Conservation (phyloP, 2,329 filamentous ascomycete species). For the Colletotrichum agaves region DNA sequence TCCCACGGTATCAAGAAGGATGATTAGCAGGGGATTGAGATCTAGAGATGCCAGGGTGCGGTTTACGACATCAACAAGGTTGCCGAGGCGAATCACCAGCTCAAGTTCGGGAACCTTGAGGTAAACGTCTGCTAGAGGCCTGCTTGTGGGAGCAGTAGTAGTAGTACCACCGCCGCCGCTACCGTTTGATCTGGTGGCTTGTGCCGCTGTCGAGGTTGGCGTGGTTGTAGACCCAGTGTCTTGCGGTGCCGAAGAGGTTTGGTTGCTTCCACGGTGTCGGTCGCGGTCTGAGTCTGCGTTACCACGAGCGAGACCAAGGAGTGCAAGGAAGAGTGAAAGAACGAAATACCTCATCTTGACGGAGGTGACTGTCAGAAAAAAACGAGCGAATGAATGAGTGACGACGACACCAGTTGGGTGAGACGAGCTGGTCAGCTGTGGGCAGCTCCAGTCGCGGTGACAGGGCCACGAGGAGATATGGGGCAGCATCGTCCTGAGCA, state of each 20-base stretch:
- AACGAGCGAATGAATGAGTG: slow-evolving; percentile 27
- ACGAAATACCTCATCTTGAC: slow-evolving; percentile 31
- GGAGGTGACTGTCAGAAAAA: slow-evolving; percentile 36
- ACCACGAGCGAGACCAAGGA: slow-evolving; percentile 43
- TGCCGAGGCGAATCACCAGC: slow-evolving; percentile 67
- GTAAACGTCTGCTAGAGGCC: slow-evolving; percentile 64
- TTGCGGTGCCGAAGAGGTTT: slow-evolving; percentile 37
- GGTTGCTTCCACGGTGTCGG: slow-evolving; percentile 31
- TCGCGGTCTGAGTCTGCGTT: slow-evolving; percentile 48
- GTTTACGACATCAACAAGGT: slow-evolving; percentile 70
- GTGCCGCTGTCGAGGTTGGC: slow-evolving; percentile 31
- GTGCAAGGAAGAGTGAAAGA: slow-evolving; percentile 45
- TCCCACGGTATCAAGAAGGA: slow-evolving; percentile 47
- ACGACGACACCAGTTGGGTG: slow-evolving; percentile 20
- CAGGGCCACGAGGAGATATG: slow-evolving; percentile 31
- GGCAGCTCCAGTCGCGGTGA: background rate
- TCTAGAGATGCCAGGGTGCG: slow-evolving; percentile 47
- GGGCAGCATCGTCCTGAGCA: slow-evolving; percentile 17
- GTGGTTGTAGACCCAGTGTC: slow-evolving; percentile 33
- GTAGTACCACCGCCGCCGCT: slow-evolving; percentile 38
- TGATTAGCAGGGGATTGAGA: too few relatives aligned
- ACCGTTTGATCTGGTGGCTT: slow-evolving; percentile 40
- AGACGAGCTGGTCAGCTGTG: slow-evolving; percentile 18
- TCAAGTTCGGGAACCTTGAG: slow-evolving; percentile 69
- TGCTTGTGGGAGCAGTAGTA: slow-evolving; percentile 42